These are phyloP conservation scores for Pezizomycotina sp. DNA, from an alignment of 2,329 filamentous ascomycete species.

Conservation along the genomic window DNA sequence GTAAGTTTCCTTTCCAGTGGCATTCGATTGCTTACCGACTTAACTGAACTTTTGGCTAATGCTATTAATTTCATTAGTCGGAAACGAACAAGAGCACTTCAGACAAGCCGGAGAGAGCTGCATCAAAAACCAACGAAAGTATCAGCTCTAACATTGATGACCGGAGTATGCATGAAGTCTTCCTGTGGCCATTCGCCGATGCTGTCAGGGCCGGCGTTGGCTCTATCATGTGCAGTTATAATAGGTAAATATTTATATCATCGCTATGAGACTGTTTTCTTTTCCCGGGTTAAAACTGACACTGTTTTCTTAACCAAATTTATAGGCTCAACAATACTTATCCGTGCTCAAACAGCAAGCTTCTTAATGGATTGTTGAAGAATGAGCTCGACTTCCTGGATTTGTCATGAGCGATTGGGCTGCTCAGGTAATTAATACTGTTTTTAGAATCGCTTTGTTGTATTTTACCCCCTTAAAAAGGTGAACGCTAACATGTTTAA, in stretches of 20 bases:
- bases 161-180: constrained; percentile 58
- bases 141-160: constrained; percentile 50
- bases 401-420: constrained; percentile 34
- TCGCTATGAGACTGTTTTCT: constrained; percentile 4
- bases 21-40: background rate
- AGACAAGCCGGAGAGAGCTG: constrained; percentile 12
- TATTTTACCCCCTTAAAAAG: too few species aligned
- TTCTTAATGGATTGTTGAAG: constrained; percentile 36
- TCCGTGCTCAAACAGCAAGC: constrained; percentile 36
- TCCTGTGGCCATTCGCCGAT: constrained; percentile 63
- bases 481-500: too few species aligned
- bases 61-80: constrained; percentile 25
- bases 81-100: constrained; percentile 17
- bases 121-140: constrained; percentile 33
- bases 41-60: background rate
- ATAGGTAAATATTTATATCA: constrained; percentile 19
- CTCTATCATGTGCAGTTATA: constrained; percentile 38
- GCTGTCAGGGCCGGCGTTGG: constrained; percentile 51
- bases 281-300: constrained; percentile 24
- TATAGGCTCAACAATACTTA: constrained; percentile 36
- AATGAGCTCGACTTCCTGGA: constrained; percentile 42
- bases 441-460: too few species aligned
- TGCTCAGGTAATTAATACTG: constrained; percentile 32
- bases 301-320: constrained; percentile 32
- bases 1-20: constrained; percentile 12